Conservation (phyloP, 2,329 filamentous ascomycete genomes). For the Rutstroemia sydowiana region DNA sequence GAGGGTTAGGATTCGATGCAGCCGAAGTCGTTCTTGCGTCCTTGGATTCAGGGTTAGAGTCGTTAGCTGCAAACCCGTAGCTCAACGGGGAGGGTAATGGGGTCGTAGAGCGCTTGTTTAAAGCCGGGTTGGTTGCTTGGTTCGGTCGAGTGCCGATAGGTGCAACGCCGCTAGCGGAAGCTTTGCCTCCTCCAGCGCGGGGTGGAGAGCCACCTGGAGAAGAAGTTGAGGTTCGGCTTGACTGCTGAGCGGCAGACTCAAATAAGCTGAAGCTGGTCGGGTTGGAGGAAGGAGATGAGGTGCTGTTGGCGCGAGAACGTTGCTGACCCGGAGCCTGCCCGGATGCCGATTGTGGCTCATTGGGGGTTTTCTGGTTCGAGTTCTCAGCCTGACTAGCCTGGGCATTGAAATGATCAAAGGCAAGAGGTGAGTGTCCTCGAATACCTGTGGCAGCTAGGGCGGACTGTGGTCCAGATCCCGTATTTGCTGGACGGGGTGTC, state of each 20-base stretch:
- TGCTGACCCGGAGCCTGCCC: slow-evolving; percentile 27
- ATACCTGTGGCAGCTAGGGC: slow-evolving; percentile 55
- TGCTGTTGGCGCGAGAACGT: slow-evolving; percentile 71
- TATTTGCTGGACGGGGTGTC: slow-evolving; percentile 55
- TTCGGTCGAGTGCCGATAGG: slow-evolving; percentile 87
- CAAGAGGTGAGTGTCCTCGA: slow-evolving; percentile 72
- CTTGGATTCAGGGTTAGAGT: slow-evolving; percentile 38
- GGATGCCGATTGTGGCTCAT: slow-evolving; percentile 41
- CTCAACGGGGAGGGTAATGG: slow-evolving; percentile 85
- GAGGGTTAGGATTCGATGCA: slow-evolving; percentile 48
- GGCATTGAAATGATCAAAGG: slow-evolving; percentile 61
- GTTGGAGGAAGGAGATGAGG: slow-evolving; percentile 71
- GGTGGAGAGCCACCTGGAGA: slow-evolving; percentile 80
- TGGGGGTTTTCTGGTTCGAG: slow-evolving; percentile 30
- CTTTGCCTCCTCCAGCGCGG: slow-evolving; percentile 54
- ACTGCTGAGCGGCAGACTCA: slow-evolving; percentile 56
- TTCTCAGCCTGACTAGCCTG: slow-evolving; percentile 27
- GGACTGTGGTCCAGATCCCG: slow-evolving; percentile 53
- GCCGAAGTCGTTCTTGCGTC: slow-evolving; percentile 41
- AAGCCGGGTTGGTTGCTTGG: slow-evolving; percentile 48
- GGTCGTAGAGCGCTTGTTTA: slow-evolving; percentile 71
- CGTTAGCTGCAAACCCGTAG: slow-evolving; percentile 58
- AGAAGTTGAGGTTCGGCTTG: slow-evolving; percentile 74
- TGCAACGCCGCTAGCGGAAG: slow-evolving; percentile 61
- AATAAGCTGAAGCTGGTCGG: slow-evolving; percentile 52